Conservation (phyloP, 2,329 filamentous ascomycete genomes). For the Botrytis paeoniae region DNA sequence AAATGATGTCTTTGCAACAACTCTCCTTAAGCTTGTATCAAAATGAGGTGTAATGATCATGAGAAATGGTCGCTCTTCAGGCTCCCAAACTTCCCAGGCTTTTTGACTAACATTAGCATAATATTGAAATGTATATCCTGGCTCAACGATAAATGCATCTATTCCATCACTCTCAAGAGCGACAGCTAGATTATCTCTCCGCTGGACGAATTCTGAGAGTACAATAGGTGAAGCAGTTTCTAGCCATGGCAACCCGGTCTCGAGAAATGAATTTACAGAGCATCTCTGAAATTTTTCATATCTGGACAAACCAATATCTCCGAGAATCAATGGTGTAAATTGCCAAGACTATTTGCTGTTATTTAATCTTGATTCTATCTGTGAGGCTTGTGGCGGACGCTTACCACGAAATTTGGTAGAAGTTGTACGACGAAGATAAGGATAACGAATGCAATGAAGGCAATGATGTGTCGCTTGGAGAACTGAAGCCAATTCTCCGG, state of each 20-base stretch:
- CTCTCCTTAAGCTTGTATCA: conserved; percentile 39
- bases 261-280: neutral
- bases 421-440: neutral
- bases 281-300: neutral
- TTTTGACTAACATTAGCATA: conserved; percentile 60
- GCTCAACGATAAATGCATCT: conserved; percentile 61
- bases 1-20: conserved; percentile 55
- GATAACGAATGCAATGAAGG: neutral
- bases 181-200: conserved; percentile 54
- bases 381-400: neutral
- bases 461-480: neutral
- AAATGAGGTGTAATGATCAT: conserved; percentile 54
- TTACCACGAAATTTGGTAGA: neutral
- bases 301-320: neutral
- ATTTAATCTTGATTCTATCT: neutral
- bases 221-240: neutral
- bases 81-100: conserved; percentile 65
- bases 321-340: neutral
- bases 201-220: conserved; percentile 38
- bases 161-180: conserved; percentile 50
- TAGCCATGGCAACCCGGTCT: conserved; percentile 2
- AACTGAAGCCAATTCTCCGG: neutral
- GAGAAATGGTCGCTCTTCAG: conserved; percentile 60
- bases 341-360: neutral
- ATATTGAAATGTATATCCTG: conserved; percentile 62